Evolutionary conservation across 257 asterid genomes (phyloP).

Genomic region (Knoxia roxburghii): DNA sequence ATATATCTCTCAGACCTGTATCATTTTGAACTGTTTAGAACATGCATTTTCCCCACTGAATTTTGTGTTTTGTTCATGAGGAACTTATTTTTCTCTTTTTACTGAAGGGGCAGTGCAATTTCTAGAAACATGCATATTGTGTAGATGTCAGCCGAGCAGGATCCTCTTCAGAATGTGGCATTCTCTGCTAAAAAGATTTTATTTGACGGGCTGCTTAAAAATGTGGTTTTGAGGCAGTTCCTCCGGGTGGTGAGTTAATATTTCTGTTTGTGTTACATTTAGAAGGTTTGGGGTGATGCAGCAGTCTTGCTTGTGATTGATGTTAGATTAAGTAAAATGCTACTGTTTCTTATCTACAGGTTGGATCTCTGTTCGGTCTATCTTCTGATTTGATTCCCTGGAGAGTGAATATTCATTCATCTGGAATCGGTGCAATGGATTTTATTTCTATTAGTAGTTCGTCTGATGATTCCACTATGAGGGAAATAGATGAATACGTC

Average conservation of each 20-base stretch:
- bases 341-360: constrained; percentile 28
- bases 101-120: background rate
- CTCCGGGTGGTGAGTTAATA: constrained; percentile 30
- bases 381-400: constrained; percentile 26
- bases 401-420: constrained; percentile 20
- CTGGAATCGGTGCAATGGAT: constrained; percentile 45
- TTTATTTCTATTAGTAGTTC: constrained; percentile 78
- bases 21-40: background rate
- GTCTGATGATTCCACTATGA: constrained; percentile 75
- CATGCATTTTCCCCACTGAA: background rate
- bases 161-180: constrained; percentile 23
- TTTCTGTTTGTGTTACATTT: constrained; percentile 16
- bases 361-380: constrained; percentile 29
- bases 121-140: constrained; percentile 13
- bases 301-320: background rate
- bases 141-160: constrained; percentile 44
- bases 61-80: background rate
- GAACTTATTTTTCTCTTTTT: background rate
- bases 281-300: constrained; percentile 4
- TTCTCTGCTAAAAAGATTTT: constrained; percentile 18
- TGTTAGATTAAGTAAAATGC: constrained; percentile 11
- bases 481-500: constrained; percentile 67
- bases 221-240: constrained; percentile 29
- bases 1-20: background rate
- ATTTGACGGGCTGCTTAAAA: constrained; percentile 28